A percentile compares a stretch with the other conserved stretches of the same genome.
These are phyloP conservation scores for Vicia villosa DNA, from an alignment of 306 rosid species.

Conservation along the genomic window DNA sequence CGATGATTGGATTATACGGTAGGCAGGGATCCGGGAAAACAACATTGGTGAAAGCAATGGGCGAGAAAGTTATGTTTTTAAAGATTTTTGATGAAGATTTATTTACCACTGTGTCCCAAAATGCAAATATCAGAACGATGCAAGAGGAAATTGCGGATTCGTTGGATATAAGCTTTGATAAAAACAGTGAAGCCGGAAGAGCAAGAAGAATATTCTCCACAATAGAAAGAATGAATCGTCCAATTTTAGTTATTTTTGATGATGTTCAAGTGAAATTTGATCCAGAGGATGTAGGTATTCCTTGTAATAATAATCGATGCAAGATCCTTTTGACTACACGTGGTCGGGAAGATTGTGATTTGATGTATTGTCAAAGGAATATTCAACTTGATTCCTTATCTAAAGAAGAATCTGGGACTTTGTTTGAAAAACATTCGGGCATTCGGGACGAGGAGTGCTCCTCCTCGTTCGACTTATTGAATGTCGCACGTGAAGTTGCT, in stretches of 20 bases:
- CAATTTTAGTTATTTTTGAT: conserved; percentile 15
- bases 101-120: no score
- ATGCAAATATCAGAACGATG: no score
- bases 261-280: conserved; percentile 22
- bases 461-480: not conserved
- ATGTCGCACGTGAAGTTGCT: not conserved
- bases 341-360: not conserved
- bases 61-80: conserved; percentile 12
- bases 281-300: conserved; percentile 30
- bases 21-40: conserved; percentile 36
- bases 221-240: not conserved
- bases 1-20: conserved; percentile 31
- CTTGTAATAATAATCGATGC: conserved; percentile 13
- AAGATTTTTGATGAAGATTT: not conserved
- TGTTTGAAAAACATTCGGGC: not conserved
- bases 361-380: conserved; percentile 20
- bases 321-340: conserved; percentile 26
- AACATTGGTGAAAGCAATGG: conserved; percentile 28
- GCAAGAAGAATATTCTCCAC: not conserved
- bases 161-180: not conserved
- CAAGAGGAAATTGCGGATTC: no score
- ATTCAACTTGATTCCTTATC: conserved; percentile 1
- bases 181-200: conserved; percentile 4
- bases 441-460: not conserved
- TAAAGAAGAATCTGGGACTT: conserved; percentile 22